A percentile compares a stretch with the other conserved stretches of the same genome.
phyloP scores from a whole-genome alignment of 164 flowering plant species.

The Akebia trifoliata region DNA sequence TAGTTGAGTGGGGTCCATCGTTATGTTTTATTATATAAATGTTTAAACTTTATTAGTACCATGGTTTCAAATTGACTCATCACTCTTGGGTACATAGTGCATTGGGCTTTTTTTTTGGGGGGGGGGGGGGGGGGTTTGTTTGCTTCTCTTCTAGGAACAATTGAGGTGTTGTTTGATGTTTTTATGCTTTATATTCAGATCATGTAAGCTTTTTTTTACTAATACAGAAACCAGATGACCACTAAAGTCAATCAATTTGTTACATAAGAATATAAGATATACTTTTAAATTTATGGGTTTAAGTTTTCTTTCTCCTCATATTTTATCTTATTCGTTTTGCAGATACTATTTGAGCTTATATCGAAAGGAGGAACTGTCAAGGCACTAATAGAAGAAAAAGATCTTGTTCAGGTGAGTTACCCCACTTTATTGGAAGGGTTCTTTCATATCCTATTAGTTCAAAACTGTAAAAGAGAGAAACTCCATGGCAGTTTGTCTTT shows the following conservation, averaged over 20 bases:
- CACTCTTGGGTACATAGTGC: too few species aligned
- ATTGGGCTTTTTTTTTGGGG: too few species aligned
- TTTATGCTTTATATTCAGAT: too few species aligned
- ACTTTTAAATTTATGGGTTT: background rate
- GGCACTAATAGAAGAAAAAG: constrained; percentile 71
- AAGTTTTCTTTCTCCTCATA: background rate
- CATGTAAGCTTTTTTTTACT: too few species aligned
- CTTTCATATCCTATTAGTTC: background rate
- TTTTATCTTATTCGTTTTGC: constrained; percentile 16
- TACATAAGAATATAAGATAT: too few species aligned
- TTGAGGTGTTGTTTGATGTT: too few species aligned
- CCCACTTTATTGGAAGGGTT: background rate
- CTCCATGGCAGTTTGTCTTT: background rate
- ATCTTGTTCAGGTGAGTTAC: constrained; percentile 80
- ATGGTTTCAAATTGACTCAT: constrained; percentile 1
- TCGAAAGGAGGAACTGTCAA: constrained; percentile 92
- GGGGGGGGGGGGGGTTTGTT: too few species aligned
- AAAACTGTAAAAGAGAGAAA: background rate
- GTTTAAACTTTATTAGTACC: background rate
- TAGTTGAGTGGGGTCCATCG: too few species aligned
- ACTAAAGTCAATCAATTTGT: too few species aligned
- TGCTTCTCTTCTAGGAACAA: too few species aligned
- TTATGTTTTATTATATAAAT: too few species aligned
- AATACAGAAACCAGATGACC: too few species aligned
- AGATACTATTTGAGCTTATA: constrained; percentile 86